A percentile compares a stretch with the other conserved stretches of the same genome.
Evolutionary conservation across 176 grass and related monocot species (phyloP).

Genomic region (Avena sativa): DNA sequence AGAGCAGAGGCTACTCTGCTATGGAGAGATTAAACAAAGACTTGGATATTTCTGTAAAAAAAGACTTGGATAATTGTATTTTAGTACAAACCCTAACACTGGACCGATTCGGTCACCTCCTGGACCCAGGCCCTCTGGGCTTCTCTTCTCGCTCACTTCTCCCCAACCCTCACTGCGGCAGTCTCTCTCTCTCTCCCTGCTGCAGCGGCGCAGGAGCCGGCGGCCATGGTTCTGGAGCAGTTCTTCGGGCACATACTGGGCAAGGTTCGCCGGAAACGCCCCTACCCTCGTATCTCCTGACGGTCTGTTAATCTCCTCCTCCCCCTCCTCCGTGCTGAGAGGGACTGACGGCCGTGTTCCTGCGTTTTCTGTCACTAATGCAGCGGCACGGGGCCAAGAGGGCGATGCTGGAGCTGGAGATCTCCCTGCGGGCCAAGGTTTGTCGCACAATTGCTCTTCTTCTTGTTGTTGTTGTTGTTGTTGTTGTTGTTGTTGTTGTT

Average conservation of each 20-base stretch:
- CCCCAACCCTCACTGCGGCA: not conserved
- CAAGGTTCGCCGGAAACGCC: not conserved
- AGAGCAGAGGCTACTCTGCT: too few species aligned
- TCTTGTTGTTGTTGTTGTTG: too few species aligned
- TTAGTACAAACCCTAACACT: too few species aligned
- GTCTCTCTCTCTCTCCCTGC: not conserved
- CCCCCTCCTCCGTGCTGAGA: not conserved
- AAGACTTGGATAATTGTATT: too few species aligned
- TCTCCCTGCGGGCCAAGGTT: slow-evolving; percentile 19
- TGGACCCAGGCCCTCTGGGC: not conserved
- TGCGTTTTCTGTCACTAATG: not conserved
- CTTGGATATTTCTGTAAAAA: too few species aligned
- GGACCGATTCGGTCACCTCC: too few species aligned
- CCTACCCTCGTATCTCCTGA: not conserved
- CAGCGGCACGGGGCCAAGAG: not conserved
- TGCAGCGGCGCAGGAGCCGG: not conserved
- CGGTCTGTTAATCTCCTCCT: not conserved
- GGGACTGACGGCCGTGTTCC: not conserved
- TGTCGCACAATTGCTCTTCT: not conserved
- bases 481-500: too few species aligned
- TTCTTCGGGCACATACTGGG: not conserved
- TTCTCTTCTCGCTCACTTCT: not conserved
- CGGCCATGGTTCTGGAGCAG: not conserved
- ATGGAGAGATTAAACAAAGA: too few species aligned
- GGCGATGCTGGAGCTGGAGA: slow-evolving; percentile 1